Evolutionary conservation across 1,284 basidiomycete species (phyloP), one percentile per base, ranked within the genome.

Genomic region (Moesziomyces aphidis): DNA sequence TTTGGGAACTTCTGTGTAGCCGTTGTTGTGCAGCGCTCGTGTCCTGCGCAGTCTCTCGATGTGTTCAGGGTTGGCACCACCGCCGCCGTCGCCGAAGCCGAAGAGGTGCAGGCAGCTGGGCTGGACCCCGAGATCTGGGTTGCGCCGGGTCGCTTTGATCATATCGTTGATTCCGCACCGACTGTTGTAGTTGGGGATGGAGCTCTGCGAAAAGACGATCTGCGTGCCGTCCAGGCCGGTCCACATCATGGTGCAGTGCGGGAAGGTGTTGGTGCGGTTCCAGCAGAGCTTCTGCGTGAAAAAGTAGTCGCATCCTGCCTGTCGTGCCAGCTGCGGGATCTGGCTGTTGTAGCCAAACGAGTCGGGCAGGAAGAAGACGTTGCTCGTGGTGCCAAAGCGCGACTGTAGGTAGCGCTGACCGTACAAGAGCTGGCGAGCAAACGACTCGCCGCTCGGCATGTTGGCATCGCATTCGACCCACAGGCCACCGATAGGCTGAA

Each of bases 181-280:
- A 24, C 72, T 76, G 58, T 82, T 78, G 67, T 82, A 82, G 63
- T 80, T 80, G 71, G 81, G 76, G 42, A 81, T 79, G 0, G 80
- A 77, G 4, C 76, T 79, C 66, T 81, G 71, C 49, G 80, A 78
- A 4, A 82, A 82, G n/a, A 86, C 86, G 21, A 96, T 90, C 85
- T 95, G 94, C 0, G 91, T 90, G 9, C 93, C 93, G 83, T 98
- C 95, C 63, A 97, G 90, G 19, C 96, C 96, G 34, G 95, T 91
- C 96, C 96, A 99, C 86, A 97, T 96, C 87, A 98, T 96, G 0
- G 94, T 95, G 21, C 93, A 91, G 84, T 97, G 94, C 24, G 95
- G 96, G 88, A 98, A 97, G 19, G 88, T 88, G 83, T 97, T 97
- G 85, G 84, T 83, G 74, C 85, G 83, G 63, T 69, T 78, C 82